These are phyloP conservation scores for Jimgerdemannia lactiflua DNA, from an alignment of 192 early-diverging fungal species.

Conservation along the genomic window DNA sequence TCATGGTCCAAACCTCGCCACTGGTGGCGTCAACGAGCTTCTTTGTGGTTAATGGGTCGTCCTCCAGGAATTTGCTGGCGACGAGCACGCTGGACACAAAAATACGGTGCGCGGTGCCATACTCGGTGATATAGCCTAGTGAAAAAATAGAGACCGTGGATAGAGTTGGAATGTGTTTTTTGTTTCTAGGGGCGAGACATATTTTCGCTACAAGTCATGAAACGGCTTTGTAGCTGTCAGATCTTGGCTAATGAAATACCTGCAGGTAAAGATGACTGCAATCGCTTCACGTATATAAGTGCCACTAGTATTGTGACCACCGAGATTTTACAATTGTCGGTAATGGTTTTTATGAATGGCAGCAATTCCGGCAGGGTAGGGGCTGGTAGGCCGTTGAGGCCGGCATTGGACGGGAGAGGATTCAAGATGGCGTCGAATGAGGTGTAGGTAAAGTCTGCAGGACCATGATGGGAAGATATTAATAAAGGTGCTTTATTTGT, in stretches of 20 bases:
- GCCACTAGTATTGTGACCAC: constrained; percentile 30
- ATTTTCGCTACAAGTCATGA: neutral
- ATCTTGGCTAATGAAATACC: constrained; percentile 8
- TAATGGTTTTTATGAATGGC: constrained; percentile 32
- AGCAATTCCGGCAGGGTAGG: constrained; percentile 27
- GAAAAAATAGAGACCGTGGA: neutral
- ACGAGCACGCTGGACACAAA: constrained; percentile 34
- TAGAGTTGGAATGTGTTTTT: neutral
- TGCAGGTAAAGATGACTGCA: constrained; percentile 27
- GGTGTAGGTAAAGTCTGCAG: constrained; percentile 29
- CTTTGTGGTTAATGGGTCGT: constrained; percentile 25
- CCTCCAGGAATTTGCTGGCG: constrained; percentile 36
- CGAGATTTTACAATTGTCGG: constrained; percentile 30
- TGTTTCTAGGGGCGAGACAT: too few species aligned
- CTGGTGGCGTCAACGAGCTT: constrained; percentile 29
- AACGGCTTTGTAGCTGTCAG: neutral
- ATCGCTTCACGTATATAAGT: constrained; percentile 34
- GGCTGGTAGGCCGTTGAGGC: neutral
- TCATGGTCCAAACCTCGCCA: constrained; percentile 37
- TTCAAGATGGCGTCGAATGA: constrained; percentile 35
- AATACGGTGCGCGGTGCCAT: constrained; percentile 35
- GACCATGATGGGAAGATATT: neutral
- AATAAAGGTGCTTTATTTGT: neutral
- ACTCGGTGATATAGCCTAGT: constrained; percentile 30
- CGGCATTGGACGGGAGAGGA: constrained; percentile 7